Percentiles rank a stretch among this genome's conserved stretches.
Conservation (phyloP, 2,329 filamentous ascomycete species). For the Fusarium dlaminii region DNA sequence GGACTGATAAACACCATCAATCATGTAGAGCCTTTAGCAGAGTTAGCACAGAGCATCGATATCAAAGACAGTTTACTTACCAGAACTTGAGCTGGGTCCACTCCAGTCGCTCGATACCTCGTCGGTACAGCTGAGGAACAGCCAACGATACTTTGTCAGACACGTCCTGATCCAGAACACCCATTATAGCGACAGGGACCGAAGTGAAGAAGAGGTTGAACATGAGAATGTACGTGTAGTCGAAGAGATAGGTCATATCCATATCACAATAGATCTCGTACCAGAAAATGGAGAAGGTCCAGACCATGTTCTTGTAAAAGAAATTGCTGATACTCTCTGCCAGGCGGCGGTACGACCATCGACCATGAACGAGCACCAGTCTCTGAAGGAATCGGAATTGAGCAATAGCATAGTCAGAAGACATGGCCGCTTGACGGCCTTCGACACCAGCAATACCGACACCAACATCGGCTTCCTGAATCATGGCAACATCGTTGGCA, state of each 20-base stretch:
- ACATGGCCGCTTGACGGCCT: constrained; percentile 93
- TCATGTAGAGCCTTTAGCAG: constrained; percentile 81
- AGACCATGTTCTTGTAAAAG: constrained; percentile 99
- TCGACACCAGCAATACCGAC: constrained; percentile 95
- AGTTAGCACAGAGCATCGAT: constrained; percentile 11
- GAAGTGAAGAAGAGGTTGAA: constrained; percentile 98
- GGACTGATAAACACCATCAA: constrained; percentile 94
- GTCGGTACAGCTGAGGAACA: constrained; percentile 93
- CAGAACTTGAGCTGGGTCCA: constrained; percentile 98
- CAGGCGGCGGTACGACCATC: constrained; percentile 95
- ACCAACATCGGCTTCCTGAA: constrained; percentile 96
- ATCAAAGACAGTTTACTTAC: constrained; percentile 61
- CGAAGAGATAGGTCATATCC: constrained; percentile 95
- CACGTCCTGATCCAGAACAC: constrained; percentile 96
- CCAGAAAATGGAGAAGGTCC: constrained; percentile 97
- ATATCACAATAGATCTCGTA: constrained; percentile 96
- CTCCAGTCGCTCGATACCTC: constrained; percentile 94
- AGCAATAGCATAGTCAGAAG: constrained; percentile 92
- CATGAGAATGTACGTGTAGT: constrained; percentile 96
- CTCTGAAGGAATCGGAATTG: constrained; percentile 91
- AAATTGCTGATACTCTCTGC: constrained; percentile 97
- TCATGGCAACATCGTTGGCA: constrained; percentile 97
- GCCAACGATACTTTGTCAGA: constrained; percentile 92
- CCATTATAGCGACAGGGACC: constrained; percentile 92
- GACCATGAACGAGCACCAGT: constrained; percentile 87